Evolutionary conservation across 768 basidiomycete species (phyloP).

Genomic region (Mycena pura): DNA sequence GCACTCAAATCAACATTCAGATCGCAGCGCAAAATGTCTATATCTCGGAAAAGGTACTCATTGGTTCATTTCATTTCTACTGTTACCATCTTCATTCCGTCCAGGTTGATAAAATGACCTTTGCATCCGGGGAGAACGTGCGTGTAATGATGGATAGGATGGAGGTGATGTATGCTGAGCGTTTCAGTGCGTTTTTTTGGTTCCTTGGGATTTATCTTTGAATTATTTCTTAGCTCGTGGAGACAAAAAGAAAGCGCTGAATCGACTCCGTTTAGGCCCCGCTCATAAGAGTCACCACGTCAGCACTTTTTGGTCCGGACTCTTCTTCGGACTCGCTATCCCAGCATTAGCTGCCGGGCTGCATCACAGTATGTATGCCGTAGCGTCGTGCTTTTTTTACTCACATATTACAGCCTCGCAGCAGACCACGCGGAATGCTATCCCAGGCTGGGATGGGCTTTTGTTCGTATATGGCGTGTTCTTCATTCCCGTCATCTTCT

Average conservation of each 20-base stretch:
- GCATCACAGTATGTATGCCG: constrained; percentile 53
- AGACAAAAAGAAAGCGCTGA: constrained; percentile 78
- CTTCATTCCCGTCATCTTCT: constrained; percentile 76
- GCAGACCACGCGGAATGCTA: constrained; percentile 51
- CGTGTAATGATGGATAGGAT: constrained; percentile 74
- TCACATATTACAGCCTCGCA: constrained; percentile 66
- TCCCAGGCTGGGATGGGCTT: constrained; percentile 77
- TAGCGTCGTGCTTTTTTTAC: background rate
- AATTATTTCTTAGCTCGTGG: constrained; percentile 53
- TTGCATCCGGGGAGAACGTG: constrained; percentile 68
- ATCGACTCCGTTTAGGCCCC: constrained; percentile 62
- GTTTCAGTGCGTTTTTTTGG: constrained; percentile 66
- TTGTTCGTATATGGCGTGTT: constrained; percentile 82
- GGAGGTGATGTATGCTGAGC: constrained; percentile 76
- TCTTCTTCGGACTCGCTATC: constrained; percentile 73
- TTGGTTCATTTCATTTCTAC: background rate
- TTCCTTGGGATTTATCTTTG: background rate
- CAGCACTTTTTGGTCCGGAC: constrained; percentile 77
- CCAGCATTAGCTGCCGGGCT: constrained; percentile 73
- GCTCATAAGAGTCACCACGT: constrained; percentile 66
- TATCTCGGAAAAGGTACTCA: constrained; percentile 74
- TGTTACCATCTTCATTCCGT: background rate
- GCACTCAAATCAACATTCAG: constrained; percentile 37
- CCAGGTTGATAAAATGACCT: constrained; percentile 71
- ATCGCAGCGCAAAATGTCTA: constrained; percentile 78